Evolutionary conservation across 2,329 filamentous ascomycete genomes (phyloP), one percentile per base, ranked within the genome.

Genomic region (Arthrobotrys entomopaga): DNA sequence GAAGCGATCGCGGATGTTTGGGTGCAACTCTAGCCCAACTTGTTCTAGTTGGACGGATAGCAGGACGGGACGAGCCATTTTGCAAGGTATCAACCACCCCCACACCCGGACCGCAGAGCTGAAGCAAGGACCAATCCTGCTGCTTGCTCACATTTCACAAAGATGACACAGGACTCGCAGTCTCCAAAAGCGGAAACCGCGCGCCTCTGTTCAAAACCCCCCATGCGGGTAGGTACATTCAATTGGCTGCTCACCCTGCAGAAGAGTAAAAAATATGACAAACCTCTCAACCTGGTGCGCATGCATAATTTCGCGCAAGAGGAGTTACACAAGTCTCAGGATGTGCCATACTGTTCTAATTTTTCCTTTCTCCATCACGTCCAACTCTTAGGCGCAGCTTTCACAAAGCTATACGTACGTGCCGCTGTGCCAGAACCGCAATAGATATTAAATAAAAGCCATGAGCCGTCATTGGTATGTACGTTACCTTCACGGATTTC

Each of bases 281-380:
- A 34, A 34, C 29, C 29, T 34, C 50, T 34, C 7, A 15, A 8
- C 19, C 54, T n/a, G 20, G 15, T 43, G 10, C 54, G 13, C 56
- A 59, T 48, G 56, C 56, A 59, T 46, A 59, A 59, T 59, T 57
- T 59, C 56, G 38, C 56, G 42, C 40, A 46, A 46, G 38, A 59
- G 56, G 53, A 29, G 16, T 57, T 57, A 16, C 53, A 19, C 29
- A 40, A 5, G 8, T 34, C 2, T 34, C n/a, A 1, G 15, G 22
- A 57, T 10, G 20, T 20, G 10, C 40, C 24, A 26, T n/a, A n/a
- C 10, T 6, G 29, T 34, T 34, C 10, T 34, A 34, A 34, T 34
- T 34, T 34, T 34, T 10, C 29, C 10, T 34, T 34, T 10, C 7
- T 34, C 10, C 29, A 34, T 3, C 3, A 34, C 29, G 29, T 34